These are phyloP conservation scores for Incumbomyces delicatus DNA, from an alignment of 2,329 filamentous ascomycete species.

Conservation along the genomic window DNA sequence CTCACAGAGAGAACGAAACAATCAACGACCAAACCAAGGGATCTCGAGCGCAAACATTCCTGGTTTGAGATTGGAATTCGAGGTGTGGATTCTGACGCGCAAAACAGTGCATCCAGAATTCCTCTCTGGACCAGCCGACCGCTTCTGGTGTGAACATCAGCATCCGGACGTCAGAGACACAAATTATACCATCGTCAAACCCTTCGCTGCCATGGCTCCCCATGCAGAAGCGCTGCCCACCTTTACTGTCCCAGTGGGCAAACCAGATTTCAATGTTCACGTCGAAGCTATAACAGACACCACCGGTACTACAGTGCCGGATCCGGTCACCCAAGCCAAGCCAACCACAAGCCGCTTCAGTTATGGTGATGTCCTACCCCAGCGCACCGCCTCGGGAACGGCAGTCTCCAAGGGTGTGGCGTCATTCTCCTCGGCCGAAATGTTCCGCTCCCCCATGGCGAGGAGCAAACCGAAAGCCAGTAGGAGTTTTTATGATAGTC, in stretches of 20 bases:
- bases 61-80: too few species aligned
- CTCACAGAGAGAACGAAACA: too few species aligned
- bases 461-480: constrained; percentile 64
- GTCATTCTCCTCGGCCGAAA: constrained; percentile 12
- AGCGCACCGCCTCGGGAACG: constrained; percentile 61
- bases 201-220: constrained; percentile 16
- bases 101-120: too few species aligned
- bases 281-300: constrained; percentile 29
- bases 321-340: constrained; percentile 21
- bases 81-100: too few species aligned
- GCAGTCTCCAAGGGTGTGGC: constrained; percentile 15
- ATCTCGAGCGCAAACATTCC: too few species aligned
- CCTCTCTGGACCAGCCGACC: too few species aligned
- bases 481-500: constrained; percentile 58
- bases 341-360: constrained; percentile 36
- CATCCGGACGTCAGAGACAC: background rate
- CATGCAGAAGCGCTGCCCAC: constrained; percentile 10
- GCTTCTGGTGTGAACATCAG: background rate
- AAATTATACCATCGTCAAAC: too few species aligned
- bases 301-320: constrained; percentile 27
- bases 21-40: too few species aligned
- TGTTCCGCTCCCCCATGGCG: constrained; percentile 25
- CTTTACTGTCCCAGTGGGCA: background rate
- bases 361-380: constrained; percentile 55
- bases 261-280: background rate